Conservation (phyloP, 2,329 filamentous ascomycete species). For the Talaromyces piceae region DNA sequence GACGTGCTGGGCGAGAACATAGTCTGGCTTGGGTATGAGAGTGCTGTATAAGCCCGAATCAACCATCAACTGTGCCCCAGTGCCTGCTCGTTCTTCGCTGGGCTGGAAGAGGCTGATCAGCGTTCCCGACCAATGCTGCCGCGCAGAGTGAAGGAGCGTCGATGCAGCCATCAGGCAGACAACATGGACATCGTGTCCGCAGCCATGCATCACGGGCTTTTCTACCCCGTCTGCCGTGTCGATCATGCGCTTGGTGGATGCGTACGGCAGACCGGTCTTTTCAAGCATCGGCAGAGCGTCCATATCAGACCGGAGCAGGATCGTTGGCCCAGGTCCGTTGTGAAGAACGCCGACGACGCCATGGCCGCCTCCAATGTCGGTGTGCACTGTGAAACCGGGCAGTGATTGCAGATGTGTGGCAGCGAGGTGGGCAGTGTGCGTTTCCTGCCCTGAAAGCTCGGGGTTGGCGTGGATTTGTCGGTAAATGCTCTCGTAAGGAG, state of each 20-base stretch:
- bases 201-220: slow-evolving; percentile 55
- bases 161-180: slow-evolving; percentile 48
- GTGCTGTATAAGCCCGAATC: slow-evolving; percentile 46
- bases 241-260: slow-evolving; percentile 38
- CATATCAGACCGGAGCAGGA: slow-evolving; percentile 43
- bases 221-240: slow-evolving; percentile 41
- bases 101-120: slow-evolving; percentile 62
- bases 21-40: slow-evolving; percentile 46
- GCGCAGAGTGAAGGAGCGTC: slow-evolving; percentile 40
- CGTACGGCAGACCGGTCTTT: slow-evolving; percentile 41
- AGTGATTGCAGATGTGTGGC: slow-evolving; percentile 33
- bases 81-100: slow-evolving; percentile 52
- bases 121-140: slow-evolving; percentile 52
- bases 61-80: slow-evolving; percentile 57
- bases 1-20: slow-evolving; percentile 52
- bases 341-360: slow-evolving; percentile 36
- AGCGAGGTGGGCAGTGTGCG: slow-evolving; percentile 44
- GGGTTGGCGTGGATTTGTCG: slow-evolving; percentile 53
- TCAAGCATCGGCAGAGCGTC: slow-evolving; percentile 45
- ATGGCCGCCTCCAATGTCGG: slow-evolving; percentile 35
- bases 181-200: slow-evolving; percentile 56
- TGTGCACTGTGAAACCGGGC: slow-evolving; percentile 28
- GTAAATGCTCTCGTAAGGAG: slow-evolving; percentile 47
- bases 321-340: slow-evolving; percentile 37
- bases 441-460: slow-evolving; percentile 52